These are phyloP conservation scores for Nepenthes gracilis DNA, from an alignment of 148 eudicot genomes.

Conservation along the genomic window DNA sequence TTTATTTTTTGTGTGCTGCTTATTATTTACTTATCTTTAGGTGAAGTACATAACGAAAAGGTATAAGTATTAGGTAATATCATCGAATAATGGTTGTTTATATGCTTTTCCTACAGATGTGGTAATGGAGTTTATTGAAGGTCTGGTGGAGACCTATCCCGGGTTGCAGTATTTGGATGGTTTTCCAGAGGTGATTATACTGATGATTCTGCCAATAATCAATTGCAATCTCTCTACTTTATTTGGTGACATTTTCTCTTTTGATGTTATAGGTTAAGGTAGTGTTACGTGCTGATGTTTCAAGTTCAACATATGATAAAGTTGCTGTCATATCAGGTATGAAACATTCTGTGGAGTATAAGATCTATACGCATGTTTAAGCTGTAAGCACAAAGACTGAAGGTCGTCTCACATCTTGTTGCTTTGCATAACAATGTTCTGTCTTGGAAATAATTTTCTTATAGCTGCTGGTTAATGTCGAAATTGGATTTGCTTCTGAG, in stretches of 20 bases:
- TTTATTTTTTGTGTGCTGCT: no score
- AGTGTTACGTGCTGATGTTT: slow-evolving; percentile 88
- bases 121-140: slow-evolving; percentile 93
- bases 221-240: not conserved
- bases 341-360: not conserved
- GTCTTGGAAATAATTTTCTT: not conserved
- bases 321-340: slow-evolving; percentile 92
- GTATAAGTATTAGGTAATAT: not conserved
- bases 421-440: not conserved
- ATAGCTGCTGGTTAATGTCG: no score
- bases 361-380: not conserved
- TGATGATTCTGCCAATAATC: not conserved
- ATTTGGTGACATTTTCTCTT: not conserved
- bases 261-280: slow-evolving; percentile 57
- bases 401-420: not conserved
- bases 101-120: slow-evolving; percentile 38
- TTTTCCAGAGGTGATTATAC: slow-evolving; percentile 60
- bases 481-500: no score
- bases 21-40: not conserved
- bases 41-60: not conserved
- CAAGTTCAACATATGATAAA: slow-evolving; percentile 55
- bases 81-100: not conserved
- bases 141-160: slow-evolving; percentile 92
- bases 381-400: no score
- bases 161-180: slow-evolving; percentile 96